Percentiles rank a stretch among this genome's conserved stretches.
These are phyloP conservation scores for Mycena metata DNA, from an alignment of 768 basidiomycete genomes.

Conservation along the genomic window DNA sequence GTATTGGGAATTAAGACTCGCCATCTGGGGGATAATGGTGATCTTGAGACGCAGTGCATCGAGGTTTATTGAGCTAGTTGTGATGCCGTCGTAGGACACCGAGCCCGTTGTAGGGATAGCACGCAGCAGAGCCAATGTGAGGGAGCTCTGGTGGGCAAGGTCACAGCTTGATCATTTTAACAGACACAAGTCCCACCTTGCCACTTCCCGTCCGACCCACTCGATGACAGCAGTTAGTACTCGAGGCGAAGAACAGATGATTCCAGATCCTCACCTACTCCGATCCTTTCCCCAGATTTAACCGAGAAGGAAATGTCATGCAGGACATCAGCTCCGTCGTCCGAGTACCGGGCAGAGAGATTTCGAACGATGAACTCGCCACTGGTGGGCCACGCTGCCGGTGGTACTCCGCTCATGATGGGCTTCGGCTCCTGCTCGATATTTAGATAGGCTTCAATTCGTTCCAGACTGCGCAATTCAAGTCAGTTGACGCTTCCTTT, in stretches of 20 bases:
- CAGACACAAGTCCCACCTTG: slow-evolving; percentile 47
- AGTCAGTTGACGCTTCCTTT: neutral
- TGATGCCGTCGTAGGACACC: slow-evolving; percentile 59
- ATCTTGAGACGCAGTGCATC: slow-evolving; percentile 58
- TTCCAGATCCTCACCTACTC: slow-evolving; percentile 51
- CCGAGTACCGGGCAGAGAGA: slow-evolving; percentile 69
- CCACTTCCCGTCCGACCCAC: slow-evolving; percentile 63
- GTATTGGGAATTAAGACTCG: neutral
- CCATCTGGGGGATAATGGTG: slow-evolving; percentile 57
- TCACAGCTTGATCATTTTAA: neutral
- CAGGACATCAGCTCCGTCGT: slow-evolving; percentile 63
- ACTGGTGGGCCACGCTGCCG: slow-evolving; percentile 75
- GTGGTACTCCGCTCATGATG: slow-evolving; percentile 59
- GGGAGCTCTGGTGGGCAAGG: slow-evolving; percentile 59
- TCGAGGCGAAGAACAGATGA: neutral
- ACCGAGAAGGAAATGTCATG: slow-evolving; percentile 65
- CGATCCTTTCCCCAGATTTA: slow-evolving; percentile 68
- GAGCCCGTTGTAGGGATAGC: slow-evolving; percentile 49
- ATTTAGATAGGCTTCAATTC: slow-evolving; percentile 73
- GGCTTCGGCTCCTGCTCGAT: slow-evolving; percentile 68
- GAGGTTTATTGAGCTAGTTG: slow-evolving; percentile 56
- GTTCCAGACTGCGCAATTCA: slow-evolving; percentile 63
- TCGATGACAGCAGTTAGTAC: slow-evolving; percentile 28
- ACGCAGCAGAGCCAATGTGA: slow-evolving; percentile 66
- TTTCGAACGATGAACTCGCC: slow-evolving; percentile 68